Base-by-base conservation (phyloP, 169 alveolate species). In the Plasmodium coatneyi region DNA sequence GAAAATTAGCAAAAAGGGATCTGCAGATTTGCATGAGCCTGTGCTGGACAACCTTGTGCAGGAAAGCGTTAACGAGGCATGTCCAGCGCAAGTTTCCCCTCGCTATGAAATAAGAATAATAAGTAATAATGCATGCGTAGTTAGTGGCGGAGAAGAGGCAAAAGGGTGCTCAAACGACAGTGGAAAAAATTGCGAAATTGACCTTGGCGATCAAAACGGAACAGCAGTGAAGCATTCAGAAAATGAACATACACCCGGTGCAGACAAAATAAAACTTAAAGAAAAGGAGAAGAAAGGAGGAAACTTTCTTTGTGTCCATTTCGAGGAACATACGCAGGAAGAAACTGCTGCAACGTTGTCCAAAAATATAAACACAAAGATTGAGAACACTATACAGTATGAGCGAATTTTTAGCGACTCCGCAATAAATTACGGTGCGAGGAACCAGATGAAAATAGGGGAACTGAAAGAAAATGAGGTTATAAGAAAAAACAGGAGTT, bases 381-480 rank as follows among this genome's bases (percentile, higher is more conserved):
- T 7, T 46, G 19, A 74, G 60, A 25, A 41, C 39, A 41, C 32
- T 6, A 41, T 25, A 76, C 46, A 49, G 70, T 84, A 74, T 76
- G 93, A 52, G 66, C 54, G 93, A 78, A 84, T 52, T 74, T 66
- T 74, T 54, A 84, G 93, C 43, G 93, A 84, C 66, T 74, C 83
- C 25, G n/a, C 36, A 43, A 49, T 22, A n/a, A 87, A 87, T 87
- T 78, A 78, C 71, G 81, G 60, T 54, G 82, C 56, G 16, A 36
- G 70, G 19, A 28, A 66, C n/a, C 30, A 72, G 52, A 71, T 34
- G 66, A 79, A 76, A 32, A 41, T 30, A 32, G 6, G 30, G 39
- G 82, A 60, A 60, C 7, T 19, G 16, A 54, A 60, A 14, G 89
- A 56, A 87, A 41, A 87, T 19, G 80, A 87, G 5, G 25, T 25